A percentile compares a stretch with the other conserved stretches of the same genome.
These are phyloP conservation scores for Tuber borchii DNA, from an alignment of 495 filamentous ascomycete genomes.

Conservation along the genomic window DNA sequence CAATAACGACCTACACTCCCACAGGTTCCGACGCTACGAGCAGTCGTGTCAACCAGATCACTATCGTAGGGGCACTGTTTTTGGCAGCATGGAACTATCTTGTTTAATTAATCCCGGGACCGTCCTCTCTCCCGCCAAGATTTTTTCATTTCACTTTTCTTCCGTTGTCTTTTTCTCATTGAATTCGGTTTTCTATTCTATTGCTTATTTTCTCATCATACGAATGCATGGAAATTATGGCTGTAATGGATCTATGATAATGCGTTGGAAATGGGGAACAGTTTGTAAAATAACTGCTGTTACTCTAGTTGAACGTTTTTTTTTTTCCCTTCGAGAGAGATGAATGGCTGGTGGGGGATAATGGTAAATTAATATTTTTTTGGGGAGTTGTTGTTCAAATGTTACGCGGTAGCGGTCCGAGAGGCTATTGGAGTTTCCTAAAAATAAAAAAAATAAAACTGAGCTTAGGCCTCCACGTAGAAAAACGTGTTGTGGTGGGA, in stretches of 20 bases:
- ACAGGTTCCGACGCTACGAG: not conserved
- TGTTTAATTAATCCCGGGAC: not conserved
- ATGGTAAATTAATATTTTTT: not conserved
- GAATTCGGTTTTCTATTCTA: not conserved
- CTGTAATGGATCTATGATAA: not conserved
- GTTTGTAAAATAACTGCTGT: not conserved
- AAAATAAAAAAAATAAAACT: not conserved
- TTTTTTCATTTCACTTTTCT: not conserved
- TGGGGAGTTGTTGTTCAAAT: not conserved
- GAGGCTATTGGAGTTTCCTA: not conserved
- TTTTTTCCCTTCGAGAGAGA: not conserved
- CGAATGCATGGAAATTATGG: not conserved
- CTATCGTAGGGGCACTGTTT: not conserved
- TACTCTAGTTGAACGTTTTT: not conserved
- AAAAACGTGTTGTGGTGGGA: not conserved
- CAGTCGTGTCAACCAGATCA: not conserved
- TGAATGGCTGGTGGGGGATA: not conserved
- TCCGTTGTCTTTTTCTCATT: not conserved
- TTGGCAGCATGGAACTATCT: not conserved
- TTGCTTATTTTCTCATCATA: not conserved
- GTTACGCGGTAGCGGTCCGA: too few species aligned
- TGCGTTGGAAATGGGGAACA: not conserved
- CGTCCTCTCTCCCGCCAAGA: not conserved
- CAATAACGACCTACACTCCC: not conserved
- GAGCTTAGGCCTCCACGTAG: not conserved